Percentiles rank a stretch among this genome's conserved stretches.
These are phyloP conservation scores for Eryngium alpinum DNA, from an alignment of 140 eudicot genomes.

Conservation along the genomic window DNA sequence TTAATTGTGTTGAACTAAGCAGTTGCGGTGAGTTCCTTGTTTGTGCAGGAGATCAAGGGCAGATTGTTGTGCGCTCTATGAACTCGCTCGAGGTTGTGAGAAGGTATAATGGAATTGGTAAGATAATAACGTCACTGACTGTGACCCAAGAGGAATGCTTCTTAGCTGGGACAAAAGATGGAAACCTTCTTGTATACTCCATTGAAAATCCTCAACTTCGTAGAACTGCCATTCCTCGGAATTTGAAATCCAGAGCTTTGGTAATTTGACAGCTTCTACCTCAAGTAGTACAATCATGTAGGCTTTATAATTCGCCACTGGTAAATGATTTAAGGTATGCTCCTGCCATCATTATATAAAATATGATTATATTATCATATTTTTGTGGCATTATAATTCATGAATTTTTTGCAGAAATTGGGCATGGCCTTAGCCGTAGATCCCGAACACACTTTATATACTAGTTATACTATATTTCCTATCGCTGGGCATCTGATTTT, in stretches of 20 bases:
- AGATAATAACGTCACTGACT: slow-evolving; percentile 61
- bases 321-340: slow-evolving; percentile 24
- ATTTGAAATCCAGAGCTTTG: slow-evolving; percentile 44
- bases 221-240: slow-evolving; percentile 36
- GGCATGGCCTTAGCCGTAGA: not conserved
- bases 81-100: slow-evolving; percentile 67
- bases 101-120: slow-evolving; percentile 71
- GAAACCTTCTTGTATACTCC: slow-evolving; percentile 80
- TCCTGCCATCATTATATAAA: not conserved
- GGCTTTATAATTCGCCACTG: not conserved
- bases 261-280: slow-evolving; percentile 22
- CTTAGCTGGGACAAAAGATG: slow-evolving; percentile 92
- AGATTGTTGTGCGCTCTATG: slow-evolving; percentile 83
- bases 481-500: not conserved
- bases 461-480: no score
- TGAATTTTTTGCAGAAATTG: not conserved
- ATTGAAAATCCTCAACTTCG: slow-evolving; percentile 85
- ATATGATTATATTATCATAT: not conserved
- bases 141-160: slow-evolving; percentile 96
- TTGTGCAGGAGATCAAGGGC: slow-evolving; percentile 98
- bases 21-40: slow-evolving; percentile 88
- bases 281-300: not conserved
- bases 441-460: no score
- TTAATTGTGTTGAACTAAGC: slow-evolving; percentile 81
- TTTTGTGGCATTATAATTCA: not conserved